phyloP scores from a whole-genome alignment of 176 grass and related monocot species.

The Avena sativa region DNA sequence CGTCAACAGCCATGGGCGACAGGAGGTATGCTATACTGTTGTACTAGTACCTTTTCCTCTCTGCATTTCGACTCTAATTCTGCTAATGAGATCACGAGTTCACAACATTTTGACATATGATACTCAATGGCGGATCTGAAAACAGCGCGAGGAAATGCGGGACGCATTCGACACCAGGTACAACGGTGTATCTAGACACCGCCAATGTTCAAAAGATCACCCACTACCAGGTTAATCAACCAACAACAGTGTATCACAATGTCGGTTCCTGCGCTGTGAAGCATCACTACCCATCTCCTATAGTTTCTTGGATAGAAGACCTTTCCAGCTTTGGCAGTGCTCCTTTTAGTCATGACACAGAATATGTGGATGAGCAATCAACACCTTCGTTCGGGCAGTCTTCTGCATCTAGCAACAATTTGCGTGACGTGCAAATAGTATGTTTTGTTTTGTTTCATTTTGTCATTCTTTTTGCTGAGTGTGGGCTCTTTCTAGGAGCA shows the following conservation, averaged over 20 bases:
- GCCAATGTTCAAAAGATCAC: not conserved
- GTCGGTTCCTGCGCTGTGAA: conserved; percentile 54
- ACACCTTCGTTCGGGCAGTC: conserved; percentile 52
- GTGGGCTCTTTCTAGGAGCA: not conserved
- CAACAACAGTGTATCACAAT: not conserved
- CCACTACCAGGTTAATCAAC: conserved; percentile 16
- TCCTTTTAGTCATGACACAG: conserved; percentile 57
- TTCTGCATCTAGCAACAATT: conserved; percentile 58
- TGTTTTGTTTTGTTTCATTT: conserved; percentile 39
- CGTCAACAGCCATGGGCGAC: conserved; percentile 31
- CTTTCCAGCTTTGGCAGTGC: conserved; percentile 51
- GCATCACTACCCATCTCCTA: conserved; percentile 71
- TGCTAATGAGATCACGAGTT: not conserved
- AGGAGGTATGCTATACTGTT: conserved; percentile 29
- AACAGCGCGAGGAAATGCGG: conserved; percentile 31
- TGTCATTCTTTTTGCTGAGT: not conserved
- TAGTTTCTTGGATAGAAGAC: conserved; percentile 92
- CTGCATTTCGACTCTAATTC: not conserved
- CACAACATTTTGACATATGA: not conserved
- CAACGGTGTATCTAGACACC: conserved; percentile 26
- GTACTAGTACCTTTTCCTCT: not conserved
- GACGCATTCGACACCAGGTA: not conserved
- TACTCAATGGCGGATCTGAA: conserved; percentile 31
- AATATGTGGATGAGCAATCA: conserved; percentile 51
- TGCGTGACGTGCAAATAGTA: conserved; percentile 90